phyloP scores from a whole-genome alignment of 1,284 basidiomycete species.

The Microbotryomycetes sp. region DNA sequence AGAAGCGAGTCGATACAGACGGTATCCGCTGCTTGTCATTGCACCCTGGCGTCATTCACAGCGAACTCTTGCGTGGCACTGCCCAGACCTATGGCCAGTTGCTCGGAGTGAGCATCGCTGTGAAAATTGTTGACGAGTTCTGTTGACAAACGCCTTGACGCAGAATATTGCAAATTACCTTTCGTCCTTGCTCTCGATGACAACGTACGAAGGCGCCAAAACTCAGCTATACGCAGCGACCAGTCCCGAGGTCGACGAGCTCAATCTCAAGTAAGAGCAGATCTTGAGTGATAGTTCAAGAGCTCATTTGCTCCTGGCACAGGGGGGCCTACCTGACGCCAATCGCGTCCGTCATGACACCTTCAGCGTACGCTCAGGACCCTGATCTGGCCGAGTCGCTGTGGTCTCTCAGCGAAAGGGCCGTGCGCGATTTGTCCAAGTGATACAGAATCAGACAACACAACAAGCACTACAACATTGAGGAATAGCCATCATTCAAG shows the following conservation, averaged over 20 bases:
- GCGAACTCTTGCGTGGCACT: constrained; percentile 21
- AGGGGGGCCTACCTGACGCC: constrained; percentile 37
- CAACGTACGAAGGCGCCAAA: constrained; percentile 35
- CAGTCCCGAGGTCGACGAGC: constrained; percentile 34
- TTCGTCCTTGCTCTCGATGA: constrained; percentile 7
- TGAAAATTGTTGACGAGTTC: background rate
- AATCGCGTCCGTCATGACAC: constrained; percentile 21
- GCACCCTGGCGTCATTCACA: constrained; percentile 24
- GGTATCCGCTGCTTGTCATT: constrained; percentile 20
- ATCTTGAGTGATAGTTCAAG: background rate
- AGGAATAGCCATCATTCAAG: no score
- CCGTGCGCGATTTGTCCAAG: constrained; percentile 6
- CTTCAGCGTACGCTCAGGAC: constrained; percentile 16
- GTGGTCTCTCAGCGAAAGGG: constrained; percentile 26
- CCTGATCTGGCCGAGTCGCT: constrained; percentile 16
- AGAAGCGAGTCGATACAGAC: constrained; percentile 22
- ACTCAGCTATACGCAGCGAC: constrained; percentile 39
- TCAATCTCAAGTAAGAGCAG: constrained; percentile 12
- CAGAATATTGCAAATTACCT: background rate
- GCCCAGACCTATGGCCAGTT: constrained; percentile 23
- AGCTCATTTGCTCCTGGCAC: background rate
- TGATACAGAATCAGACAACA: no score
- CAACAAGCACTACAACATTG: no score
- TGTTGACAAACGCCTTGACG: no score
- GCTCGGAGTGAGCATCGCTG: background rate